Percentiles rank a stretch among this genome's conserved stretches.
These are phyloP conservation scores for Penicillium sp. DNA, from an alignment of 2,329 filamentous ascomycete genomes.

Conservation along the genomic window DNA sequence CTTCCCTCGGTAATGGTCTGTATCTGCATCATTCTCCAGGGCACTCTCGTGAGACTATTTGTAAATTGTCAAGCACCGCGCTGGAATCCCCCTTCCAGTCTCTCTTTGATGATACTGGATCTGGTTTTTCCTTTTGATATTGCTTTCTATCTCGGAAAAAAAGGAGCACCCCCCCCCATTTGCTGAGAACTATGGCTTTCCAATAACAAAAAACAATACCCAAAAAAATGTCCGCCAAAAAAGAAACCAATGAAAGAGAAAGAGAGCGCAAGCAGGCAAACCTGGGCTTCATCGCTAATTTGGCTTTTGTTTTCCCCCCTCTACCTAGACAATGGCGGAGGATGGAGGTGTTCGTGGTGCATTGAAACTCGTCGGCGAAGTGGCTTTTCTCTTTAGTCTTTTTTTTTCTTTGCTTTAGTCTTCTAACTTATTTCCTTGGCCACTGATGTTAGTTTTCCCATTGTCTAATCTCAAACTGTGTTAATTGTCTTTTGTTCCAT, in stretches of 20 bases:
- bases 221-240: slow-evolving; percentile 13
- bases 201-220: background rate
- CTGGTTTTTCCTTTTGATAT: slow-evolving; percentile 12
- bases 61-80: slow-evolving; percentile 24
- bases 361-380: slow-evolving; percentile 35
- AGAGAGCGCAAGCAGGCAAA: slow-evolving; percentile 29
- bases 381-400: slow-evolving; percentile 27
- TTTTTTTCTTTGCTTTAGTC: slow-evolving; percentile 17
- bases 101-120: slow-evolving; percentile 16
- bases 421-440: slow-evolving; percentile 25
- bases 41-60: slow-evolving; percentile 16
- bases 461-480: slow-evolving; percentile 23
- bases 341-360: slow-evolving; percentile 40
- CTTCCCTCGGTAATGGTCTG: slow-evolving; percentile 9
- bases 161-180: slow-evolving; percentile 8
- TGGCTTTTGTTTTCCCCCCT: slow-evolving; percentile 30
- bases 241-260: slow-evolving; percentile 20
- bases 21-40: slow-evolving; percentile 6
- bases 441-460: slow-evolving; percentile 20
- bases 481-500: slow-evolving; percentile 3
- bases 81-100: slow-evolving; percentile 8
- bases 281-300: slow-evolving; percentile 29
- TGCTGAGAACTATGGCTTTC: slow-evolving; percentile 9
- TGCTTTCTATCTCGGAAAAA: slow-evolving; percentile 12
- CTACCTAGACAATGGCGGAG: slow-evolving; percentile 38